A percentile compares a stretch with the other conserved stretches of the same genome.
phyloP scores from a whole-genome alignment of 768 basidiomycete species.

The Paxillus involutus region DNA sequence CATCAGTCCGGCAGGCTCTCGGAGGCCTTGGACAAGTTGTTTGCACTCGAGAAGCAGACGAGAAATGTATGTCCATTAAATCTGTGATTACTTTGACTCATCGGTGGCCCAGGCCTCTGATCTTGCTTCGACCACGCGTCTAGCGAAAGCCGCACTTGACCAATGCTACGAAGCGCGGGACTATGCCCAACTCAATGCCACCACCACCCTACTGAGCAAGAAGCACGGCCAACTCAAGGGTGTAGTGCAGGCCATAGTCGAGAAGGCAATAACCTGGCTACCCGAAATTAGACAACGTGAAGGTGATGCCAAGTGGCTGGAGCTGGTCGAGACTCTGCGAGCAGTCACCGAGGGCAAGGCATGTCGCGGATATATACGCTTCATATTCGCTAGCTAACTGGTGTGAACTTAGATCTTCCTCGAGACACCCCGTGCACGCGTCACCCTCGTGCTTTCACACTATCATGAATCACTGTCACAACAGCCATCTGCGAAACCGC shows the following conservation, averaged over 20 bases:
- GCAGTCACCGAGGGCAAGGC: constrained; percentile 97
- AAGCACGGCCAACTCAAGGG: constrained; percentile 97
- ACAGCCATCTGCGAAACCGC: constrained; percentile 39
- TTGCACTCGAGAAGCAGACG: constrained; percentile 91
- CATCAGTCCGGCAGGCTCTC: constrained; percentile 76
- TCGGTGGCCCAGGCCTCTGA: constrained; percentile 76
- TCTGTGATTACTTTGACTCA: neutral
- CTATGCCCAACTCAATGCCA: constrained; percentile 68
- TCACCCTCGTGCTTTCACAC: constrained; percentile 83
- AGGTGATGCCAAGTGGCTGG: constrained; percentile 78
- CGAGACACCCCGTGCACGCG: constrained; percentile 93
- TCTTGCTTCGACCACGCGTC: constrained; percentile 83
- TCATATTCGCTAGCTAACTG: neutral
- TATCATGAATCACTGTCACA: constrained; percentile 76
- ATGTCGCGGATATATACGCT: constrained; percentile 21
- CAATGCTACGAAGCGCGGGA: constrained; percentile 73
- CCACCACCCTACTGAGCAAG: constrained; percentile 74
- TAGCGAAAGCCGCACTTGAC: constrained; percentile 72
- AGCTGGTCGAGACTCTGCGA: constrained; percentile 86
- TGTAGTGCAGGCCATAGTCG: constrained; percentile 89
- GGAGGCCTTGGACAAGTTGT: constrained; percentile 87
- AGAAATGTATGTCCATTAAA: constrained; percentile 69
- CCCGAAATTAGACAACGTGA: constrained; percentile 68
- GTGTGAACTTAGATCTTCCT: constrained; percentile 74
- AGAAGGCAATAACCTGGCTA: constrained; percentile 80